Evolutionary conservation across 2,329 filamentous ascomycete species (phyloP), one percentile per base, ranked within the genome.

Genomic region (Geosmithia flava): DNA sequence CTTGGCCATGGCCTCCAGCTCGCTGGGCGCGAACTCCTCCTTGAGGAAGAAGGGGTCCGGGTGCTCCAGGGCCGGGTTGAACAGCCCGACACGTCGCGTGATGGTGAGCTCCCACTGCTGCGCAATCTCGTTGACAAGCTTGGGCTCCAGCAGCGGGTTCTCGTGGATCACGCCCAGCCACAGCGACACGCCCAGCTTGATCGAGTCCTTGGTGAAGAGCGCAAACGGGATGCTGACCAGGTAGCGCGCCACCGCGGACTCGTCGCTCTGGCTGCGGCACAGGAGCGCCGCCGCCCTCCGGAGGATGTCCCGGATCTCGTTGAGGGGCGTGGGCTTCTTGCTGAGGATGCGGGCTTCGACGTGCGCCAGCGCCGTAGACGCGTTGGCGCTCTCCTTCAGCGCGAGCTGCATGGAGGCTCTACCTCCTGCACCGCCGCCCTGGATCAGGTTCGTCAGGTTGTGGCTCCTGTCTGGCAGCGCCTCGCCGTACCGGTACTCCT

Each of bases 131-230:
- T 81, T 82, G 30, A 98, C 68, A 49, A 99, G 80, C 51, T 89
- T 82, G 8, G 91, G 78, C 63, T 95, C 89, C 65, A 96, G 83
- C 49, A 79, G 78, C 2, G 90, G 87, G 58, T 95, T 97, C 62
- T 98, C 93, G 57, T 97, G 93, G 58, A 97, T 94, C 15, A 97
- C 87, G 23, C 93, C 93, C 51, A 96, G 80, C 93, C 93, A 99
- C 7, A 98, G 71, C 3, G 93, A 96, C 37, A 96, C 85, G 6
- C 93, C 94, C 46, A 97, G 79, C 61, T 95, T 95, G 62, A 98
- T 93, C 2, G 90, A 93, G 58, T 95, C 86, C 62, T 95, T 95
- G 5, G 85, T 94, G 62, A 98, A 97, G 44, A 95, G 79, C 41
- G 80, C 78, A 64, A 98, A 98, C 0, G 93, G 94, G 51, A 98